phyloP scores from a whole-genome alignment of 2,329 filamentous ascomycete genomes.

The Botrytis paeoniae region DNA sequence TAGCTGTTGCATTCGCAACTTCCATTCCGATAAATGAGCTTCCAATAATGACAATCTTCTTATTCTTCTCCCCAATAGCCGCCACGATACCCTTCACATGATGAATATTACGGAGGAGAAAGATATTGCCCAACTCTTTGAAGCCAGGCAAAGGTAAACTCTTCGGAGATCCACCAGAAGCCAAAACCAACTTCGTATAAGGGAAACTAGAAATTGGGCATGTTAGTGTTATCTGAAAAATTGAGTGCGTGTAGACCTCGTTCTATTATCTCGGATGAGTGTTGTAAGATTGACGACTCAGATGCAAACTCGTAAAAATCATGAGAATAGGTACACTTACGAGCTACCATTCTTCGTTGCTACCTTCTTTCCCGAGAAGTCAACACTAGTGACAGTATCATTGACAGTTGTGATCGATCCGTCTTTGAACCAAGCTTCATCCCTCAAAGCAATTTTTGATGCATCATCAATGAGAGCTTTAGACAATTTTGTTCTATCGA shows the following conservation, averaged over 20 bases:
- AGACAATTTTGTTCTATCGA: slow-evolving; percentile 92
- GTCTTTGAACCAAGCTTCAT: slow-evolving; percentile 71
- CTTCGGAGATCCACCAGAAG: slow-evolving; percentile 78
- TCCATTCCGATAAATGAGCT: slow-evolving; percentile 99
- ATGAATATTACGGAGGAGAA: slow-evolving; percentile 73
- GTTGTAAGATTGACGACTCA: neutral
- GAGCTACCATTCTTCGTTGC: slow-evolving; percentile 70
- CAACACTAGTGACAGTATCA: slow-evolving; percentile 67
- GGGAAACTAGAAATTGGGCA: slow-evolving; percentile 40
- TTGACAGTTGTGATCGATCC: slow-evolving; percentile 56
- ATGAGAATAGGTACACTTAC: neutral
- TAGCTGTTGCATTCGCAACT: slow-evolving; percentile 77
- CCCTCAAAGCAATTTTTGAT: slow-evolving; percentile 73
- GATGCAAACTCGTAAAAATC: too few relatives aligned
- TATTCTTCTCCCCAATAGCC: slow-evolving; percentile 77
- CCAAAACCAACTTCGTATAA: slow-evolving; percentile 87
- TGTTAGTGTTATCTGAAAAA: neutral
- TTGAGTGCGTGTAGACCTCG: neutral
- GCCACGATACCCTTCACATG: slow-evolving; percentile 74
- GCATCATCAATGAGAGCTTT: slow-evolving; percentile 85
- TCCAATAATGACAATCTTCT: slow-evolving; percentile 90
- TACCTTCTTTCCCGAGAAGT: slow-evolving; percentile 72
- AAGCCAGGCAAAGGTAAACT: slow-evolving; percentile 79
- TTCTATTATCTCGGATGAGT: neutral
- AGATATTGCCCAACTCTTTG: slow-evolving; percentile 83